Percentiles rank a stretch among this genome's conserved stretches.
Evolutionary conservation across 1,139 yeast genomes (phyloP).

Genomic region (Debaryomycetaceae sp.): DNA sequence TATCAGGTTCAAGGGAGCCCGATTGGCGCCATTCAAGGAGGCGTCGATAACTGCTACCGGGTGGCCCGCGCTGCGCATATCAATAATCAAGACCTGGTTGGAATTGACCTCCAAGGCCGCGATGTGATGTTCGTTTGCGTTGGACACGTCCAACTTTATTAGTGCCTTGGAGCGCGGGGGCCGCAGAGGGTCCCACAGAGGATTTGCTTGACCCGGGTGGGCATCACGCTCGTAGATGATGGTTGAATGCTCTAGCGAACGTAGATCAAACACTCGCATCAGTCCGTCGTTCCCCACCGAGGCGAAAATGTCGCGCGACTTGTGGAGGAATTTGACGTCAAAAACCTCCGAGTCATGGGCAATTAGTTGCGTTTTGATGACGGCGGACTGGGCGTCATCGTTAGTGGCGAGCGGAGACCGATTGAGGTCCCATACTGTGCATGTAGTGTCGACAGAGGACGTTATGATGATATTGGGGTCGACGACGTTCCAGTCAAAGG

Average conservation of each 20-base stretch:
- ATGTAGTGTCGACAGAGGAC: constrained; percentile 88
- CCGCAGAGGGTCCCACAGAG: constrained; percentile 2
- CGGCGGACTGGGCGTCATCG: constrained; percentile 32
- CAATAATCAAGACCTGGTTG: constrained; percentile 58
- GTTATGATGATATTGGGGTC: constrained; percentile 71
- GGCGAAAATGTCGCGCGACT: constrained; percentile 71
- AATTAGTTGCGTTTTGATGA: constrained; percentile 83
- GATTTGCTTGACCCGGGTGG: constrained; percentile 15
- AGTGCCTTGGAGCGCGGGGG: constrained; percentile 42
- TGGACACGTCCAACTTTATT: constrained; percentile 66
- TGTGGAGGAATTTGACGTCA: constrained; percentile 77
- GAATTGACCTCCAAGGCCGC: constrained; percentile 76
- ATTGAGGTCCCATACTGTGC: constrained; percentile 87
- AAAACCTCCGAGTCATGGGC: constrained; percentile 96
- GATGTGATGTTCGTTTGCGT: constrained; percentile 63
- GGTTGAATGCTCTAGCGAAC: constrained; percentile 88
- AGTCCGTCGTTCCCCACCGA: constrained; percentile 96
- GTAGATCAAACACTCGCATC: constrained; percentile 79
- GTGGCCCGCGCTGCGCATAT: constrained; percentile 79
- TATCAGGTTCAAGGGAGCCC: constrained; percentile 56
- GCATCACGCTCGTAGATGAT: constrained; percentile 65
- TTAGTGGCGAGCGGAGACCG: constrained; percentile 13
- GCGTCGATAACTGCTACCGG: constrained; percentile 64
- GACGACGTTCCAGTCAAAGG: constrained; percentile 82
- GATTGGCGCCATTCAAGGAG: constrained; percentile 40